A percentile compares a stretch with the other conserved stretches of the same genome.
Evolutionary conservation across 768 basidiomycete species (phyloP).

Genomic region (Paxillus rubicundulus): DNA sequence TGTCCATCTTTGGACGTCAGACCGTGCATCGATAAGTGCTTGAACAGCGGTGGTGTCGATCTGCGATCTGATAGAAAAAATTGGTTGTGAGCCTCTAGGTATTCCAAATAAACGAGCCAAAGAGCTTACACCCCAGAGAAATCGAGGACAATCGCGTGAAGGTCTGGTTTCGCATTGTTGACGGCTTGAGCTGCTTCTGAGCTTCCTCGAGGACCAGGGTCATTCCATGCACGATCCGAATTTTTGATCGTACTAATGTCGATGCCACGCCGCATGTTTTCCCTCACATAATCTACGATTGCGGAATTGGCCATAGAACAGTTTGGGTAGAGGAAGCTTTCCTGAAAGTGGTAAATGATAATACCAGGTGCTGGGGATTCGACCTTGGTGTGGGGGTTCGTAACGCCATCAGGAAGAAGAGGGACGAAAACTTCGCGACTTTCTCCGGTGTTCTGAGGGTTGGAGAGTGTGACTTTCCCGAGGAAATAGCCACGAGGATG

Average conservation of each 20-base stretch:
- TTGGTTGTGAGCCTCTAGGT: neutral
- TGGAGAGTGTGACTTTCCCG: constrained; percentile 68
- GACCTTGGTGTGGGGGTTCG: constrained; percentile 69
- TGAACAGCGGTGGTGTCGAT: constrained; percentile 93
- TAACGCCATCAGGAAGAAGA: constrained; percentile 55
- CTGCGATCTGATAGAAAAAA: constrained; percentile 53
- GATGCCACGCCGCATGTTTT: constrained; percentile 69
- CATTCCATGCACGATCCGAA: constrained; percentile 91
- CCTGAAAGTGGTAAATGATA: constrained; percentile 88
- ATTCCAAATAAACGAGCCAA: neutral
- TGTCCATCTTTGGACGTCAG: constrained; percentile 83
- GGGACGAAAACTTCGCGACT: constrained; percentile 84
- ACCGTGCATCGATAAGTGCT: constrained; percentile 84
- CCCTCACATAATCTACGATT: constrained; percentile 80
- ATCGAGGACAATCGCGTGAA: constrained; percentile 89
- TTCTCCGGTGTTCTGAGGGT: constrained; percentile 33
- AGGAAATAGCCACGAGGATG: constrained; percentile 89
- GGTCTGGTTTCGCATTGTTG: constrained; percentile 56
- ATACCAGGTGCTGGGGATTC: constrained; percentile 81
- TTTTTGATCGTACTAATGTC: constrained; percentile 61
- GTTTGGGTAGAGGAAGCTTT: constrained; percentile 87
- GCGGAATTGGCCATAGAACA: constrained; percentile 63
- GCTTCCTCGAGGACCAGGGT: constrained; percentile 68
- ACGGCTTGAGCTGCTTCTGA: constrained; percentile 45
- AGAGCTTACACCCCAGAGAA: constrained; percentile 69